Evolutionary conservation across 441 rosid species (phyloP).

Genomic region (Bocquillonia castaneifolia): DNA sequence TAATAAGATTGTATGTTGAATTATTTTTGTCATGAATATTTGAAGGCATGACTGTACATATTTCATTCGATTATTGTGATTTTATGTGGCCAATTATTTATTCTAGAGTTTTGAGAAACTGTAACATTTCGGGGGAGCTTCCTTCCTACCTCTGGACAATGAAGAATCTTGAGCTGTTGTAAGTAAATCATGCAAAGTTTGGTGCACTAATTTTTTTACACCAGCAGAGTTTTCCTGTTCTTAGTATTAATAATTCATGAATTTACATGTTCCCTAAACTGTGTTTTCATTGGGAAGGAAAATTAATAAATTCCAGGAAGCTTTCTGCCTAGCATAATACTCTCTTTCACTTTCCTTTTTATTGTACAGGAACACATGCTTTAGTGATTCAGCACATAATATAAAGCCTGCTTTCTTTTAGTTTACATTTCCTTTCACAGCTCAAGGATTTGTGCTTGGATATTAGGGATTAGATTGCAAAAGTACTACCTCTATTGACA

Average conservation of each 20-base stretch:
- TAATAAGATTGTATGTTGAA: constrained; percentile 43
- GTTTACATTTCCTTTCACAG: background rate
- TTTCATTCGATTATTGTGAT: constrained; percentile 4
- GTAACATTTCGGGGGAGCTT: constrained; percentile 44
- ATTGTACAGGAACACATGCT: too few relatives aligned
- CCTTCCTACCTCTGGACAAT: constrained; percentile 42
- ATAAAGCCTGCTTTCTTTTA: background rate
- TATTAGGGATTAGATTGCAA: too few relatives aligned
- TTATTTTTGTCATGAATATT: constrained; percentile 12
- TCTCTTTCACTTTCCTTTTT: too few relatives aligned
- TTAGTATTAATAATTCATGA: background rate
- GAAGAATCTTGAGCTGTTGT: constrained; percentile 45
- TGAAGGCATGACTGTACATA: constrained; percentile 1
- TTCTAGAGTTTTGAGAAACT: constrained; percentile 50
- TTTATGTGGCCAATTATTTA: constrained; percentile 2
- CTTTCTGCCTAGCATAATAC: background rate
- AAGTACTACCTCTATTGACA: constrained; percentile 5
- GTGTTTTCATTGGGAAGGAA: too few relatives aligned
- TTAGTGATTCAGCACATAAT: background rate
- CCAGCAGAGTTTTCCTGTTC: background rate
- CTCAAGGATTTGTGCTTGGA: background rate
- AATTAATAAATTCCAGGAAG: too few relatives aligned
- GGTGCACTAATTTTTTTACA: background rate
- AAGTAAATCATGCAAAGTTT: constrained; percentile 29
- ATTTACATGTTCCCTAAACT: too few relatives aligned